Evolutionary conservation across 148 eudicot genomes (phyloP).

Genomic region (Camellia sinensis): DNA sequence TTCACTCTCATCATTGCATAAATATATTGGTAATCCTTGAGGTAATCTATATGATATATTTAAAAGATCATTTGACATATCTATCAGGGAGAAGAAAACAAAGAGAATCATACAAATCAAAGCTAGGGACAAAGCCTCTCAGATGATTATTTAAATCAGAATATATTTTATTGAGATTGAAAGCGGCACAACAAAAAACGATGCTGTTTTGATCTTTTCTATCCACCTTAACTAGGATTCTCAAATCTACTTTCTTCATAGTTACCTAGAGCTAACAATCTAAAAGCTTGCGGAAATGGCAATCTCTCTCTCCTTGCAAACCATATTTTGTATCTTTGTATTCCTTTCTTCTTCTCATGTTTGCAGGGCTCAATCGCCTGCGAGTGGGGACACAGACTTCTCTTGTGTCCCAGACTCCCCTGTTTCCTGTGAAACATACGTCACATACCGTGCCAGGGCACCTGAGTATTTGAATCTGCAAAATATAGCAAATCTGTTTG

Average conservation of each 20-base stretch:
- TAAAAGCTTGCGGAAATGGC: slow-evolving; percentile 23
- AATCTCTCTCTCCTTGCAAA: not conserved
- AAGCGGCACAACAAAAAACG: not conserved
- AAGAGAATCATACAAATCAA: slow-evolving; percentile 12
- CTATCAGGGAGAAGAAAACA: not conserved
- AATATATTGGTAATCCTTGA: not conserved
- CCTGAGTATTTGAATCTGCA: slow-evolving; percentile 28
- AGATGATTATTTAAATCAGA: not conserved
- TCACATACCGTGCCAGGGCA: slow-evolving; percentile 33
- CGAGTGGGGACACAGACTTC: slow-evolving; percentile 30
- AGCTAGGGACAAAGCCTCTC: slow-evolving; percentile 8
- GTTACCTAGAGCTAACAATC: not conserved
- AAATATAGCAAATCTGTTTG: slow-evolving; percentile 33
- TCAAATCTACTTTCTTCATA: not conserved
- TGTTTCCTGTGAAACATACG: slow-evolving; percentile 29
- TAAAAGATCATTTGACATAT: no score
- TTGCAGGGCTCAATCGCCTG: slow-evolving; percentile 17
- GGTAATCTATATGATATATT: not conserved
- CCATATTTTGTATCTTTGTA: not conserved
- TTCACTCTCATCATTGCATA: not conserved
- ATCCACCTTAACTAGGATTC: not conserved
- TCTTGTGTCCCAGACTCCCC: slow-evolving; percentile 26
- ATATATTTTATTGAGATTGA: not conserved
- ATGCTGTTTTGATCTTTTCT: not conserved
- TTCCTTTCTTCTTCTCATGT: slow-evolving; percentile 10